Evolutionary conservation across 2,329 filamentous ascomycete genomes (phyloP).

Genomic region (Talaromyces atroroseus): DNA sequence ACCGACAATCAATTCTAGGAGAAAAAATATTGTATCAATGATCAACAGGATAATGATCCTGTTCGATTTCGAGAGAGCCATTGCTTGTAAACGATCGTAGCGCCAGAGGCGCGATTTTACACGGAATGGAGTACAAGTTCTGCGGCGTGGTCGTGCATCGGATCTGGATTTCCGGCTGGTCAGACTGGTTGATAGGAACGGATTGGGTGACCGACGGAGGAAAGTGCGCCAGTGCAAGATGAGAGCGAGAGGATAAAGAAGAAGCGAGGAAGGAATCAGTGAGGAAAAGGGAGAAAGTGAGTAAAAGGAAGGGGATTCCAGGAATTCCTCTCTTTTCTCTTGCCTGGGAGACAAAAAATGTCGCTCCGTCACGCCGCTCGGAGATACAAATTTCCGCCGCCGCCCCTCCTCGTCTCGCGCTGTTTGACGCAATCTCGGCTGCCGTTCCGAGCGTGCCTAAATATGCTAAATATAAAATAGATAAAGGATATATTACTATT

Average conservation of each 20-base stretch:
- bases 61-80: constrained; percentile 88
- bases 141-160: neutral
- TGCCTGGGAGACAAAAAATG: neutral
- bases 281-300: neutral
- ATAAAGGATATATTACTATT: too few species aligned
- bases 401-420: neutral
- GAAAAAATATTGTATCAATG: constrained; percentile 85
- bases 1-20: constrained; percentile 77
- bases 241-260: neutral
- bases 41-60: constrained; percentile 88
- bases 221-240: neutral
- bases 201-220: neutral
- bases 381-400: neutral
- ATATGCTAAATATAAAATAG: too few species aligned
- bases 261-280: too few species aligned
- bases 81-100: constrained; percentile 31
- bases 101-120: constrained; percentile 5
- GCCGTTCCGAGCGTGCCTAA: neutral
- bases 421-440: neutral
- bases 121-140: neutral
- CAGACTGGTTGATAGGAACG: neutral
- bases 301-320: neutral
- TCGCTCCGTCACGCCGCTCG: neutral
- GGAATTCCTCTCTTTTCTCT: neutral
- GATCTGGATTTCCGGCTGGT: constrained; percentile 1